Conservation (phyloP, 2,329 filamentous ascomycete species). For the Aspergillus arachidicola region DNA sequence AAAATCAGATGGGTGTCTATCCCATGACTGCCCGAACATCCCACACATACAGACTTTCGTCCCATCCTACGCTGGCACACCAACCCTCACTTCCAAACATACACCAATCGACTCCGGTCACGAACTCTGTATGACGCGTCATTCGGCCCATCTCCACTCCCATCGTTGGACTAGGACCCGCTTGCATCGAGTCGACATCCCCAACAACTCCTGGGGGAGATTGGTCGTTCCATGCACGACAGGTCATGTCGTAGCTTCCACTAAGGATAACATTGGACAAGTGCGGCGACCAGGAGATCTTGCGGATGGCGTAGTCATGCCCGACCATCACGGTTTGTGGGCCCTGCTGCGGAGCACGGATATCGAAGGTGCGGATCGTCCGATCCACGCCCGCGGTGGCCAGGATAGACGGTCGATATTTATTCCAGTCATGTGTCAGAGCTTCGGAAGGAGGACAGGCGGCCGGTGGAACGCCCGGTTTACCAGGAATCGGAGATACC, state of each 20-base stretch:
- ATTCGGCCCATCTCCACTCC: slow-evolving; percentile 81
- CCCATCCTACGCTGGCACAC: slow-evolving; percentile 94
- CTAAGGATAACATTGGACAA: slow-evolving; percentile 83
- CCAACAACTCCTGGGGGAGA: slow-evolving; percentile 42
- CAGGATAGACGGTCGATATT: slow-evolving; percentile 82
- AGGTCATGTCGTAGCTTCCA: slow-evolving; percentile 97
- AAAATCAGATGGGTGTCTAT: slow-evolving; percentile 16
- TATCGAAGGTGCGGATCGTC: slow-evolving; percentile 85
- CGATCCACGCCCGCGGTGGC: slow-evolving; percentile 90
- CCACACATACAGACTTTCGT: slow-evolving; percentile 88
- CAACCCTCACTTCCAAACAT: slow-evolving; percentile 93
- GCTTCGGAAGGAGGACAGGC: slow-evolving; percentile 72
- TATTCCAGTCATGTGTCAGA: slow-evolving; percentile 98
- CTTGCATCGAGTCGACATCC: slow-evolving; percentile 42
- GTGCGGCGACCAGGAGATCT: slow-evolving; percentile 90
- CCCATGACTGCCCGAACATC: slow-evolving; percentile 73
- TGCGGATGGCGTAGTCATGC: slow-evolving; percentile 87
- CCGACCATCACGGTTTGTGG: slow-evolving; percentile 75
- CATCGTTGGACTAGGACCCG: slow-evolving; percentile 44
- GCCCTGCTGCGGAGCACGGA: slow-evolving; percentile 72
- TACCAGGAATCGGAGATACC: slow-evolving; percentile 47
- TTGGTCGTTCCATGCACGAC: slow-evolving; percentile 90
- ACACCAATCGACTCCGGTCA: slow-evolving; percentile 96
- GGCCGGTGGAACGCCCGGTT: slow-evolving; percentile 38
- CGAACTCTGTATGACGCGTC: slow-evolving; percentile 93